Conservation (phyloP, 305 asterid genomes). For the Plantago coronopus region DNA sequence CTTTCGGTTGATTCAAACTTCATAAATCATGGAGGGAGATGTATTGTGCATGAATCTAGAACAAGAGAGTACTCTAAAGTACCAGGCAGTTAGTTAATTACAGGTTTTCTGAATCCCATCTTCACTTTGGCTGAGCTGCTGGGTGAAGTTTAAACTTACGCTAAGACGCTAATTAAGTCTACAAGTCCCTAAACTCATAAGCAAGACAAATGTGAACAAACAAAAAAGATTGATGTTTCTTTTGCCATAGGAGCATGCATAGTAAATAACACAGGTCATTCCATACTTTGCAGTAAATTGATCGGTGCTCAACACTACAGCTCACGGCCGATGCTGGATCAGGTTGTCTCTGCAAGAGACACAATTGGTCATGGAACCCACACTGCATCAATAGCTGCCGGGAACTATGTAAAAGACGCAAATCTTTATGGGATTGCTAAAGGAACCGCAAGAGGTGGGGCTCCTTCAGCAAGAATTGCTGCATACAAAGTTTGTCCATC, state of each 20-base stretch:
- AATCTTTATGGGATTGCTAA: constrained; percentile 33
- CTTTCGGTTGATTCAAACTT: too few relatives aligned
- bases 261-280: background rate
- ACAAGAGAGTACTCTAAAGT: too few relatives aligned
- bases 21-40: too few relatives aligned
- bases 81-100: too few relatives aligned
- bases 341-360: constrained; percentile 24
- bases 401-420: constrained; percentile 29
- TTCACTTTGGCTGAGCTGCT: too few relatives aligned
- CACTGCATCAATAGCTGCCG: constrained; percentile 53
- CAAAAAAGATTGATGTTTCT: too few relatives aligned
- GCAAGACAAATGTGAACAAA: too few relatives aligned
- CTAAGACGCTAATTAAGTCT: too few relatives aligned
- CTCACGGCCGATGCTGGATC: background rate
- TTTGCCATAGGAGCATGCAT: background rate
- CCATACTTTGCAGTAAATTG: constrained; percentile 31
- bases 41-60: too few relatives aligned
- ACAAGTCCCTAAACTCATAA: too few relatives aligned
- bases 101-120: too few relatives aligned
- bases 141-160: too few relatives aligned
- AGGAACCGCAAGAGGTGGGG: constrained; percentile 46
- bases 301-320: constrained; percentile 42
- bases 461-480: constrained; percentile 44
- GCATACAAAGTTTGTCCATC: constrained; percentile 28
- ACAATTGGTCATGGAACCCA: constrained; percentile 44